Percentiles rank a stretch among this genome's conserved stretches.
These are phyloP conservation scores for Ceratocystis papillata DNA, from an alignment of 2,329 filamentous ascomycete genomes.

Conservation along the genomic window DNA sequence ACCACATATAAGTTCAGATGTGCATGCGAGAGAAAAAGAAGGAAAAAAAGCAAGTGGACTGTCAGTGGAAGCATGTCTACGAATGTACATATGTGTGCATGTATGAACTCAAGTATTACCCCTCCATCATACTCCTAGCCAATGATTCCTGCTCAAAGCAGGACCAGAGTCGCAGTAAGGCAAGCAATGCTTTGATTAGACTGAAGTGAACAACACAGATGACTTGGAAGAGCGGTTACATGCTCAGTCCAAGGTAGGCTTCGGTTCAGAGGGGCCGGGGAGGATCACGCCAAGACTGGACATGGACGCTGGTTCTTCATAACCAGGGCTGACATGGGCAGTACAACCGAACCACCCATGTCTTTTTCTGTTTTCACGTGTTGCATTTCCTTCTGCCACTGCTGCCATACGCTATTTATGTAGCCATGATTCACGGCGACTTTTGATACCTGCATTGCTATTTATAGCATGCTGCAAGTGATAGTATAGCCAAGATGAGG, in stretches of 20 bases:
- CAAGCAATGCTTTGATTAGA: background rate
- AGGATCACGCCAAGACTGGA: constrained; percentile 7
- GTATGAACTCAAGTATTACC: background rate
- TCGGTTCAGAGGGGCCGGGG: constrained; percentile 3
- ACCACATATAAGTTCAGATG: background rate
- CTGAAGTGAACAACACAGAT: background rate
- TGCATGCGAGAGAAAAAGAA: background rate
- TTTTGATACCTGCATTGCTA: background rate
- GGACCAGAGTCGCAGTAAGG: background rate
- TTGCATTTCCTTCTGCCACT: background rate
- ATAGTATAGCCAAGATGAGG: background rate
- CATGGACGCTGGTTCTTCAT: background rate
- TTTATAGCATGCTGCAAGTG: constrained; percentile 5
- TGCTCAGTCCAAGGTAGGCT: background rate
- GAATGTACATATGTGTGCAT: background rate
- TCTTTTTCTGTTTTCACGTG: background rate
- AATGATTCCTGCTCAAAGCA: background rate
- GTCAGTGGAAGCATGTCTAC: background rate
- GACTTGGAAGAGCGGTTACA: constrained; percentile 3
- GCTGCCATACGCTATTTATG: background rate
- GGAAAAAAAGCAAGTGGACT: background rate
- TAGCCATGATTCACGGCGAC: background rate
- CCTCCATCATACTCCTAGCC: background rate
- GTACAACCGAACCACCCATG: background rate
- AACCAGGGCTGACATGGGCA: background rate